Evolutionary conservation across 2,329 filamentous ascomycete species (phyloP), one percentile per base, ranked within the genome.

Genomic region (Trichophaea hybrida): DNA sequence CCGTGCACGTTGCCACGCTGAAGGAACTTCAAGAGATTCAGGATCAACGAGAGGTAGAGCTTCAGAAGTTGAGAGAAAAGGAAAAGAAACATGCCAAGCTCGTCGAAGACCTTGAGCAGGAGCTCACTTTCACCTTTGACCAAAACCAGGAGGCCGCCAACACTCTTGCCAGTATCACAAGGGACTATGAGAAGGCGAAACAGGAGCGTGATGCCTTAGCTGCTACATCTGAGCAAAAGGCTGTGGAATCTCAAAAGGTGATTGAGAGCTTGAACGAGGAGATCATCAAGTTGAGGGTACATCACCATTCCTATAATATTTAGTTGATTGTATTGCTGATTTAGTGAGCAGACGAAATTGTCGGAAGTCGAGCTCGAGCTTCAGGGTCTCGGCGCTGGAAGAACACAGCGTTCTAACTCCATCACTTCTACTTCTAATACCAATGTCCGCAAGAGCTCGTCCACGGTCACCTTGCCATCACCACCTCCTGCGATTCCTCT

Each of bases 401-500:
- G 65, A 12, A 62, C 66, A 13, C 79, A 82, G 67, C 75, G 81
- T 57, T 80, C 81, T 55, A 79, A 81, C 71, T 83, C 81, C 8
- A 67, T 68, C 17, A 83, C 81, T 6, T 69, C 67, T 17, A 68
- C 64, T 5, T 74, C 77, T 63, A 77, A 77, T 49, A 86, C 85
- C 12, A 85, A 85, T 65, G 79, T 93, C 48, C 86, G 88, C 70
- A 96, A 95, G 78, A 93, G 85, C 69, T 93, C 88, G 0, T 84
- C 90, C 51, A 80, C 81, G 10, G 24, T 34, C 13, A 93, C 89
- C 2, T 76, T 97, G 8, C 93, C 93, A 1, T 97, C 93, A 1
- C 93, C 93, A 33, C 93, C 93, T 4, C 93, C 93, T 0, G 89
- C 88, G 0, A 95, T 97, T 68, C 93, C 93, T n/a, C 80, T 98